These are phyloP conservation scores for Argentina anserina DNA, from an alignment of 306 rosid genomes.

Conservation along the genomic window DNA sequence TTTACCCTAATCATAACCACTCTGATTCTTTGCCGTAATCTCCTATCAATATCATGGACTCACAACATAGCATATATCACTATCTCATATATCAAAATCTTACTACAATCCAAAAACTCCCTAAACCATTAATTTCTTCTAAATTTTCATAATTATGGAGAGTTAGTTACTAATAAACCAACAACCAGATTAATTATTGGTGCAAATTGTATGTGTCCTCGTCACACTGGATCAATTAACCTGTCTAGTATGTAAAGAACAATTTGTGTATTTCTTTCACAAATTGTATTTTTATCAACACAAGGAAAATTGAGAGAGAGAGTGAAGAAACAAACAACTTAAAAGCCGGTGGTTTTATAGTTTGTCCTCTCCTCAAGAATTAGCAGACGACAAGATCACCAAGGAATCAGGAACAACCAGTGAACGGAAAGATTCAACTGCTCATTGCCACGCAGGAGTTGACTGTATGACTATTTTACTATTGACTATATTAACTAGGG, in stretches of 20 bases:
- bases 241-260: too few species aligned
- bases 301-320: background rate
- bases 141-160: background rate
- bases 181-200: background rate
- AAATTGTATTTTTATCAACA: background rate
- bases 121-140: background rate
- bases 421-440: background rate
- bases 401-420: slow-evolving; percentile 7
- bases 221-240: background rate
- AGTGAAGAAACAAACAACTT: background rate
- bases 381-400: slow-evolving; percentile 7
- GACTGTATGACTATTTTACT: background rate
- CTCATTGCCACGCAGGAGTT: background rate
- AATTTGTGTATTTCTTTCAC: background rate
- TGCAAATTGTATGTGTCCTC: background rate
- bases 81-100: background rate
- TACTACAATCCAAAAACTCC: background rate
- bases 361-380: background rate
- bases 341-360: background rate
- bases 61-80: background rate
- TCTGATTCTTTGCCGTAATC: background rate
- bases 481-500: background rate
- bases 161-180: background rate
- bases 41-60: background rate
- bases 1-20: background rate